A percentile compares a stretch with the other conserved stretches of the same genome.
These are phyloP conservation scores for Orobanche coerulescens DNA, from an alignment of 257 asterid species.

Conservation along the genomic window DNA sequence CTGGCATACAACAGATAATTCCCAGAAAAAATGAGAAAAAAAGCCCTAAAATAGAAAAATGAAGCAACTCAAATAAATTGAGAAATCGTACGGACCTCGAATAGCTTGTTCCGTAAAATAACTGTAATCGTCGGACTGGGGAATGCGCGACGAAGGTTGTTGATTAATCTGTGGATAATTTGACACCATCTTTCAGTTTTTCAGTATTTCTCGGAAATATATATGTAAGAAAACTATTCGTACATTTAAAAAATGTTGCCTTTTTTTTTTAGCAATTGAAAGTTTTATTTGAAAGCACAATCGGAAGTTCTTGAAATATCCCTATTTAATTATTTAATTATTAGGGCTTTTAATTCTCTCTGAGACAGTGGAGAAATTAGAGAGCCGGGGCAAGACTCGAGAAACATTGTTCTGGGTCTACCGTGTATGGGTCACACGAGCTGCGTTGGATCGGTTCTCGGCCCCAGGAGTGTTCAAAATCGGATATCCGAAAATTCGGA, in stretches of 20 bases:
- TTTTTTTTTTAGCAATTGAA: no score
- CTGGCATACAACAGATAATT: not conserved
- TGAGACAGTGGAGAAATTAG: no score
- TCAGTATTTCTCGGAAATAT: not conserved
- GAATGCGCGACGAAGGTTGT: slow-evolving; percentile 17
- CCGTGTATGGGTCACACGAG: no score
- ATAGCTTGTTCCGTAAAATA: slow-evolving; percentile 24
- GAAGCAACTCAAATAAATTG: not conserved
- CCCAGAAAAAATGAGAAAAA: not conserved
- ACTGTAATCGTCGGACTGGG: slow-evolving; percentile 12
- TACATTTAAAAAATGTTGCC: not conserved
- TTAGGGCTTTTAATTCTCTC: no score
- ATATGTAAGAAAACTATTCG: not conserved
- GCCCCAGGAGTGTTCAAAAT: no score
- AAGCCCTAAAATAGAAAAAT: not conserved
- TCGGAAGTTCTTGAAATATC: no score
- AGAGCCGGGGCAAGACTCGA: no score
- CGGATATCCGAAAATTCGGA: no score
- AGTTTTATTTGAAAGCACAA: no score
- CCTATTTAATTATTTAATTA: no score
- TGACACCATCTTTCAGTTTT: slow-evolving; percentile 24
- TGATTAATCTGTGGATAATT: slow-evolving; percentile 16
- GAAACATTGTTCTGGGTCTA: no score
- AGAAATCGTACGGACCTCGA: slow-evolving; percentile 24
- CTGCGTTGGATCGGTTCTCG: no score